Evolutionary conservation across 1,284 basidiomycete species (phyloP).

Genomic region (Papiliotrema laurentii): DNA sequence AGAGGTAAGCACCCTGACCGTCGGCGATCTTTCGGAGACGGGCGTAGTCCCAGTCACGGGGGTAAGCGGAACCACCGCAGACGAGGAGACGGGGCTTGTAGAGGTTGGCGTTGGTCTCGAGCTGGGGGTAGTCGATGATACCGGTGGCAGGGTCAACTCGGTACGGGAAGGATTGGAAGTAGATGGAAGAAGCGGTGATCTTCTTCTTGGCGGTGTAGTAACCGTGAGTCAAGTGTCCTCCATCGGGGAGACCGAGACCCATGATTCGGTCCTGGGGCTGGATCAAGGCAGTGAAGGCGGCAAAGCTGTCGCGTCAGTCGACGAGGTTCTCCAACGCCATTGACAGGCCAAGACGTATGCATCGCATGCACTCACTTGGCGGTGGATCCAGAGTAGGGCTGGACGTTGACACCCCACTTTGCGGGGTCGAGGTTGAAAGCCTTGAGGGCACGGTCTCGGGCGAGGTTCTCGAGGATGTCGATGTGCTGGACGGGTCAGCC

Average conservation of each 20-base stretch:
- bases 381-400: conserved; percentile 95
- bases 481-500: conserved; percentile 56
- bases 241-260: conserved; percentile 98
- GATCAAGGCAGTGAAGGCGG: conserved; percentile 91
- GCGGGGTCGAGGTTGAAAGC: conserved; percentile 93
- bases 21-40: conserved; percentile 76
- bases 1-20: conserved; percentile 83
- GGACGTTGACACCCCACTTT: conserved; percentile 97
- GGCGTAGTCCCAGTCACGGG: conserved; percentile 95
- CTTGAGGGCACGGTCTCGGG: conserved; percentile 90
- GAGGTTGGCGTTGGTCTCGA: conserved; percentile 83
- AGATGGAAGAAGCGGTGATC: conserved; percentile 99
- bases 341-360: no score
- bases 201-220: conserved; percentile 99
- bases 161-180: conserved; percentile 99
- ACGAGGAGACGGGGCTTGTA: conserved; percentile 97
- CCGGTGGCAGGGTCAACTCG: conserved; percentile 78
- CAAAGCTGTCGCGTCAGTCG: conserved; percentile 64
- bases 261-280: conserved; percentile 98
- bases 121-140: conserved; percentile 82
- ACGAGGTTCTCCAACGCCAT: background rate
- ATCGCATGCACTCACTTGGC: conserved; percentile 84
- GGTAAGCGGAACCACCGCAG: conserved; percentile 98
- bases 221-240: conserved; percentile 96
- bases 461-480: conserved; percentile 92